phyloP scores from a whole-genome alignment of 306 rosid species.

The Clitoria ternatea region DNA sequence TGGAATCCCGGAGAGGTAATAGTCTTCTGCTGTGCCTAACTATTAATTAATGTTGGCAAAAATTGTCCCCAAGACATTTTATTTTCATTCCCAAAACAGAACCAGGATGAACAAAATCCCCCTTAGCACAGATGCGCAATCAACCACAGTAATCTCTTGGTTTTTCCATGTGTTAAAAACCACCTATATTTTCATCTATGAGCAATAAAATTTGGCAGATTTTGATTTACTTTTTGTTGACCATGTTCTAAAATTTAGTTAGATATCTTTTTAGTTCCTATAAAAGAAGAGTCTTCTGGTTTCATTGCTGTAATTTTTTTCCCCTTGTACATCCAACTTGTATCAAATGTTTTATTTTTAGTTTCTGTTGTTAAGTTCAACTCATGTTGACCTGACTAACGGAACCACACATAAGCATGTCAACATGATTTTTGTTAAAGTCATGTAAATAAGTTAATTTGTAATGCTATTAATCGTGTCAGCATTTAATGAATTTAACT shows the following conservation, averaged over 20 bases:
- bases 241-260: not conserved
- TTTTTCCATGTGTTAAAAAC: not conserved
- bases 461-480: no score
- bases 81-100: not conserved
- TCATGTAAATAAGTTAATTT: no score
- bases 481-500: no score
- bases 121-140: not conserved
- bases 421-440: no score
- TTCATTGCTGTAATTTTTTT: no score
- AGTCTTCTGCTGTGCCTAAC: slow-evolving; percentile 1
- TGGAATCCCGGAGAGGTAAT: slow-evolving; percentile 94
- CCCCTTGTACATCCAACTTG: no score
- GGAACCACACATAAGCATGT: no score
- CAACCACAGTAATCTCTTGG: not conserved
- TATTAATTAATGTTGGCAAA: not conserved
- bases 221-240: not conserved
- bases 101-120: not conserved
- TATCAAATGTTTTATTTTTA: no score
- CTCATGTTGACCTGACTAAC: no score
- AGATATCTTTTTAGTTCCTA: no score
- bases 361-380: no score
- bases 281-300: no score
- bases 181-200: not conserved
- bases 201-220: not conserved
- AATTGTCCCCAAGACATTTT: not conserved